These are phyloP conservation scores for Coprinopsis sp. DNA, from an alignment of 768 basidiomycete species.

Conservation along the genomic window DNA sequence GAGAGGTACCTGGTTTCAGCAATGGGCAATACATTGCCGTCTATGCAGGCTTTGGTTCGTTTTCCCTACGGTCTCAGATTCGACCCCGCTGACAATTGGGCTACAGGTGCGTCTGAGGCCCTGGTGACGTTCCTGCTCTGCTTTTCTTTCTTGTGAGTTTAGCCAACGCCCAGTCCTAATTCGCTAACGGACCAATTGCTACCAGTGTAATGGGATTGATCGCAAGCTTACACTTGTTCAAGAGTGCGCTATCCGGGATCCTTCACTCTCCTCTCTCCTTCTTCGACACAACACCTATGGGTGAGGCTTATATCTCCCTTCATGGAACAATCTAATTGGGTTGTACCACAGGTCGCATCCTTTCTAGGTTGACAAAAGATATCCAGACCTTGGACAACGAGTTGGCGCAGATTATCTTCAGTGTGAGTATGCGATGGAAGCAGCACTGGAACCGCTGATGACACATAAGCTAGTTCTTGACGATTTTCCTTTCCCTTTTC, in stretches of 20 bases:
- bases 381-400: slow-evolving; percentile 54
- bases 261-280: slow-evolving; percentile 59
- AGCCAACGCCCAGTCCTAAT: not conserved
- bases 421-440: slow-evolving; percentile 27
- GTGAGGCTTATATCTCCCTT: slow-evolving; percentile 24
- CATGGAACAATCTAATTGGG: slow-evolving; percentile 17
- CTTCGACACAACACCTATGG: slow-evolving; percentile 71
- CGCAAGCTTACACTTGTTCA: slow-evolving; percentile 50
- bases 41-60: slow-evolving; percentile 41
- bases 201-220: slow-evolving; percentile 30
- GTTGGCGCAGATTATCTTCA: slow-evolving; percentile 41
- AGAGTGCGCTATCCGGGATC: slow-evolving; percentile 49
- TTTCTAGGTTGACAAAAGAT: slow-evolving; percentile 57
- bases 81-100: not conserved
- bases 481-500: slow-evolving; percentile 39
- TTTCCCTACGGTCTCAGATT: not conserved
- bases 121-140: slow-evolving; percentile 47
- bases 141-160: slow-evolving; percentile 45
- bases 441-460: not conserved
- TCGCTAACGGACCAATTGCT: not conserved
- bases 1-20: slow-evolving; percentile 47
- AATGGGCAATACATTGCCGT: slow-evolving; percentile 68
- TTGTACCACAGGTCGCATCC: slow-evolving; percentile 41
- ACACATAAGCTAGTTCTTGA: slow-evolving; percentile 30
- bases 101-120: slow-evolving; percentile 42